Conservation (phyloP, 2,329 filamentous ascomycete species). For the Achaetomium macrosporum region DNA sequence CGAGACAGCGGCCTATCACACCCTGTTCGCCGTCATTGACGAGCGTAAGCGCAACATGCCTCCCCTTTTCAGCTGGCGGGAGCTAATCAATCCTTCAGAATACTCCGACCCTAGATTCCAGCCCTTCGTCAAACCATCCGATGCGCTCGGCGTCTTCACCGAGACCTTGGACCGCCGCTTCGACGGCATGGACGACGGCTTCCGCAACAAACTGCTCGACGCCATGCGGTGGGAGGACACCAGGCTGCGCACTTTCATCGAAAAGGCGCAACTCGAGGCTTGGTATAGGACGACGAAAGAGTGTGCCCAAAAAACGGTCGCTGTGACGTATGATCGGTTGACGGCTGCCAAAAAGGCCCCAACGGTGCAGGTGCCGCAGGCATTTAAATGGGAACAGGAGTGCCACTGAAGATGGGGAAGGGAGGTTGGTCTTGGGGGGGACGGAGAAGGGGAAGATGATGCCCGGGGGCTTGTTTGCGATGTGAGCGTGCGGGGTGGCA, state of each 20-base stretch:
- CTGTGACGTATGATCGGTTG: constrained; percentile 17
- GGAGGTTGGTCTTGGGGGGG: neutral
- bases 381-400: neutral
- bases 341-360: constrained; percentile 7
- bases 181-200: constrained; percentile 53
- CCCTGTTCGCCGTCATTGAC: constrained; percentile 58
- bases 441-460: neutral
- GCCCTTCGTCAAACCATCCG: constrained; percentile 44
- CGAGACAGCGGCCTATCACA: constrained; percentile 62
- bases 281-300: constrained; percentile 45
- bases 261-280: constrained; percentile 61
- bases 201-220: constrained; percentile 60
- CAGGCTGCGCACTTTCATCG: constrained; percentile 56
- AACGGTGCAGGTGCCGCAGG: neutral
- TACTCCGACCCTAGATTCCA: constrained; percentile 38
- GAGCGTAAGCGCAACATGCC: constrained; percentile 50
- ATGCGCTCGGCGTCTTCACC: constrained; percentile 54
- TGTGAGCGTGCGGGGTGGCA: constrained; percentile 4
- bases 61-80: neutral
- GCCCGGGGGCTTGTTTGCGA: constrained; percentile 15
- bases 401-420: neutral
- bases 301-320: constrained; percentile 27
- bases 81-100: constrained; percentile 4
- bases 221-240: constrained; percentile 71
- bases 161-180: constrained; percentile 57